Evolutionary conservation across 768 basidiomycete species (phyloP), one percentile per base, ranked within the genome.

Genomic region (Royoungia palumana): DNA sequence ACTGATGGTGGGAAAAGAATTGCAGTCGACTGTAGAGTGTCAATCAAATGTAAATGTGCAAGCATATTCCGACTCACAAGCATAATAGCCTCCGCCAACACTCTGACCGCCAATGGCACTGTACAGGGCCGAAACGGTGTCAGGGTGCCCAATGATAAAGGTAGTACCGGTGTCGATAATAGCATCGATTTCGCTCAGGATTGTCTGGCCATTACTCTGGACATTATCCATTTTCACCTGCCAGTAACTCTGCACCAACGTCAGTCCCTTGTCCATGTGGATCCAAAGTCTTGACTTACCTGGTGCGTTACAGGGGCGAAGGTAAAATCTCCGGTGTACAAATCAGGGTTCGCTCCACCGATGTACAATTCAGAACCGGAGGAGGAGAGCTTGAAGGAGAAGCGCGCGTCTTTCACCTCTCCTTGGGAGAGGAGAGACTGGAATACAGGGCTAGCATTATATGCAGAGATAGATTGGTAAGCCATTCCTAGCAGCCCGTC

Each of bases 331-430:
- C 75, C 74, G 32, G 58, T 63, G 58, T 70, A 76, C 43, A 69
- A 61, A n/a, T 56, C 47, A 10, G 58, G 35, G 56, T 78, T 69
- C 21, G 63, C 58, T 42, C 76, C 76, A 25, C 77, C 76, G 22
- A 77, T 41, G 57, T 57, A 72, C 35, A 75, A 60, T 54, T 72
- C 67, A 20, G 54, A 73, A 13, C 70, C 70, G 9, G 55, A 46
- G 9, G 58, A 35, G 4, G 74, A 60, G 21, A 80, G 62, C 58
- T 76, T 77, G 62, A 81, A 75, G n/a, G 72, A 68, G 55, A 80
- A 79, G 42, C 67, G 60, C 21, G 71, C 47, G 12, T 66, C 48
- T n/a, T 64, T 53, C 1, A 68, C 61, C 47, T 59, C 39, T 13
- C 63, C 64, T 46, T 79, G 65, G 4, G 56, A 41, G 24, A 76